Base-by-base conservation (phyloP, 116 monocot genomes). In the Phalaenopsis hybrid region DNA sequence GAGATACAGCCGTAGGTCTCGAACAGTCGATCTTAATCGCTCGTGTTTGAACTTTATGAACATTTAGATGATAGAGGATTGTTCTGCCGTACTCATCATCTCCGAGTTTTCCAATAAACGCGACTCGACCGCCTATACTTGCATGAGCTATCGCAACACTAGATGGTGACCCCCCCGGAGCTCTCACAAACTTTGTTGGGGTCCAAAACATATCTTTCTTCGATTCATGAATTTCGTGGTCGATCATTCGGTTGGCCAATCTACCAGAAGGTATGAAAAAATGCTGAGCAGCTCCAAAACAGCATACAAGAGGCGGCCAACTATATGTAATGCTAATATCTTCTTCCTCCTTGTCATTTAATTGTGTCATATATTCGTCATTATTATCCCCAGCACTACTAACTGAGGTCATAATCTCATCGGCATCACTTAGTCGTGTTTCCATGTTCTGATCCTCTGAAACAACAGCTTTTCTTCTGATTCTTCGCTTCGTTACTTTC, bases 101-200 rank as follows among this genome's bases (percentile, higher is more conserved):
- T n/a, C 96, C 96, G 73, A 96, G 75, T 84, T 92, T 94, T 80
- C 96, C 96, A 92, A 96, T 92, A 82, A 96, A 94, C 68, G 79
- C 89, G 65, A 92, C 92, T 79, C 85, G 85, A 44, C 90, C 96
- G 44, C 92, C 96, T 50, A 92, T 78, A 79, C 84, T 84, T 85
- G 96, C 91, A 77, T 94, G 90, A 57, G 92, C 89, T 51, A 94
- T 74, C n/a, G 96, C 94, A 80, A 94, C 96, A 85, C 87, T 84
- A 13, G 94, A 89, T 34, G 90, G 78, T 63, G 94, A 86, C 17
- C 96, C 80, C 21, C 96, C 96, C 9, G 96, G 92, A 18, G 96
- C 92, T 82, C 96, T 92, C 74, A 94, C 83, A 85, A 92, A 91
- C 68, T 79, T 85, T 8, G 63, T 74, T 50, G 96, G 96, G 17